phyloP scores from a whole-genome alignment of 116 monocot genomes.

The Zostera marina region DNA sequence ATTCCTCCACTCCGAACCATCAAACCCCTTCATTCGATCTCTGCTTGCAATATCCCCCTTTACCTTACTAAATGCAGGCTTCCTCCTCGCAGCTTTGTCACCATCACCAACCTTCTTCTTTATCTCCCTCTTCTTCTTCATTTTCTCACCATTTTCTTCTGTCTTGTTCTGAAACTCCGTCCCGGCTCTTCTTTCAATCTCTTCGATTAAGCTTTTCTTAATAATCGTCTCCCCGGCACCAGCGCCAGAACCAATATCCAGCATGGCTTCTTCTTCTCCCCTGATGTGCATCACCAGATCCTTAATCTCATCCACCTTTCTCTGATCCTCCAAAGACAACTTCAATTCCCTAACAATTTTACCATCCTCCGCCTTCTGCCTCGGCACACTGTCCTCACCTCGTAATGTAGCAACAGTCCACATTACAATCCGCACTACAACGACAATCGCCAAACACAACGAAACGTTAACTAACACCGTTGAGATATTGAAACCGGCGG shows the following conservation, averaged over 20 bases:
- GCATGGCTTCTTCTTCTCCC: background rate
- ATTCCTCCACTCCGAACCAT: slow-evolving; percentile 1
- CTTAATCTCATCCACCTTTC: background rate
- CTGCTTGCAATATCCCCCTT: background rate
- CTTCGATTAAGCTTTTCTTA: too few relatives aligned
- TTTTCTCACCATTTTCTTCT: background rate
- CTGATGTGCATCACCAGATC: background rate
- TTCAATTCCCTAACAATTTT: background rate
- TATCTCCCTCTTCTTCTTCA: background rate
- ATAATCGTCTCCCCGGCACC: background rate
- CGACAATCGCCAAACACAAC: background rate
- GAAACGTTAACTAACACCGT: background rate
- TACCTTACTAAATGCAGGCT: background rate
- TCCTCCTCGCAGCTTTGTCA: background rate
- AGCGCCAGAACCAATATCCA: background rate
- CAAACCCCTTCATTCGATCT: background rate
- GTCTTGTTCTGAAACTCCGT: background rate
- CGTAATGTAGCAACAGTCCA: background rate
- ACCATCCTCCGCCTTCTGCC: background rate
- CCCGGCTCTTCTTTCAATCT: background rate
- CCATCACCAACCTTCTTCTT: background rate
- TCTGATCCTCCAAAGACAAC: background rate
- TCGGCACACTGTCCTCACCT: background rate
- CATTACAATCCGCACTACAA: background rate
- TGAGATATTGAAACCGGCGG: background rate